These are phyloP conservation scores for Hysterium pulicare DNA, from an alignment of 2,329 filamentous ascomycete species.

Conservation along the genomic window DNA sequence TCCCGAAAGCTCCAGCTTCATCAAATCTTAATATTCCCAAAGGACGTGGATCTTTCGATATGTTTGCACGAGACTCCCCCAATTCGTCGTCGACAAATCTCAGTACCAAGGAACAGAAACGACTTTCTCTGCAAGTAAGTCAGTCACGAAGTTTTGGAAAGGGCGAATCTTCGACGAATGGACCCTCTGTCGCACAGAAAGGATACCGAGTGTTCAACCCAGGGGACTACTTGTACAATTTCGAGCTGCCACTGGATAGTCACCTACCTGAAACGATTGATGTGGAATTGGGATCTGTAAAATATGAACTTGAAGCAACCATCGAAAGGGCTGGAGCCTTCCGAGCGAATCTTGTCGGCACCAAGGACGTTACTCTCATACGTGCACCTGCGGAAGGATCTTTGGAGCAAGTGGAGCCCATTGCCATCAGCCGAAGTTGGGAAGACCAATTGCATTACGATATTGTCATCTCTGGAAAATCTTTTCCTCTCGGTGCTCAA, in stretches of 20 bases:
- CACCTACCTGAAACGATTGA: constrained; percentile 79
- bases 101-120: constrained; percentile 54
- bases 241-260: constrained; percentile 79
- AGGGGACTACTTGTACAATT: constrained; percentile 70
- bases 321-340: constrained; percentile 87
- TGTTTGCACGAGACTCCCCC: constrained; percentile 43
- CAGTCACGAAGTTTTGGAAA: constrained; percentile 84
- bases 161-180: constrained; percentile 59
- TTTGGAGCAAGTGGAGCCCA: constrained; percentile 85
- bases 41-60: constrained; percentile 13
- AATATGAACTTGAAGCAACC: constrained; percentile 81
- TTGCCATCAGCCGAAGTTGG: constrained; percentile 90
- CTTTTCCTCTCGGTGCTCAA: constrained; percentile 81
- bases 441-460: constrained; percentile 95
- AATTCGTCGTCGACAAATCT: constrained; percentile 45
- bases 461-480: constrained; percentile 93
- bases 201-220: constrained; percentile 84
- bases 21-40: constrained; percentile 24
- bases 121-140: constrained; percentile 73
- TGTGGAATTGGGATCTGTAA: constrained; percentile 80
- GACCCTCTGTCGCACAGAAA: constrained; percentile 63
- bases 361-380: constrained; percentile 78
- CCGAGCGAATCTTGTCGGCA: constrained; percentile 79
- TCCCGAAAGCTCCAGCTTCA: constrained; percentile 43
- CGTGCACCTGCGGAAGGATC: constrained; percentile 84